Conservation (phyloP, 108 stramenopile species). For the Parietichytrium sp. region DNA sequence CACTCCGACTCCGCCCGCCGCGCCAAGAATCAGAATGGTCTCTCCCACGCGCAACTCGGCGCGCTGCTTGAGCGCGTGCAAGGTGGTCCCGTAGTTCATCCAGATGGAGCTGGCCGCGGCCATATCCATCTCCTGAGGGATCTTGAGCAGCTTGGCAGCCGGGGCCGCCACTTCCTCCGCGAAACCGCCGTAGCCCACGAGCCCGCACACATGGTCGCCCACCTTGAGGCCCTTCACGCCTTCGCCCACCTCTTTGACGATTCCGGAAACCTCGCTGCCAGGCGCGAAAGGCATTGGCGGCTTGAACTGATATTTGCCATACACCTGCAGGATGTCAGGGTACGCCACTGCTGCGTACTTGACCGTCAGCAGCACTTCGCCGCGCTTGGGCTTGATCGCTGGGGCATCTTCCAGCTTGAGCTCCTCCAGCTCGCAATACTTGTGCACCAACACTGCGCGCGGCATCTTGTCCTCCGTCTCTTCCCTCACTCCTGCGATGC, state of each 20-base stretch:
- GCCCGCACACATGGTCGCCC: conserved; percentile 50
- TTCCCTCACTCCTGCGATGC: too few species aligned
- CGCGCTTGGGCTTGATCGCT: background rate
- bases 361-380: background rate
- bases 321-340: conserved; percentile 42
- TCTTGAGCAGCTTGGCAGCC: conserved; percentile 3
- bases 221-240: conserved; percentile 47
- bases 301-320: conserved; percentile 53
- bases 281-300: conserved; percentile 51
- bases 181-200: conserved; percentile 48
- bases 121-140: conserved; percentile 47
- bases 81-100: conserved; percentile 50
- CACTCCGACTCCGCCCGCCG: conserved; percentile 53
- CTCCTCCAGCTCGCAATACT: conserved; percentile 8
- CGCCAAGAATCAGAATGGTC: conserved; percentile 51
- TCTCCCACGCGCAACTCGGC: conserved; percentile 44
- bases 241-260: conserved; percentile 46
- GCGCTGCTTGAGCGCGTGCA: conserved; percentile 49
- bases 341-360: background rate
- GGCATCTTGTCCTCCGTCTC: too few species aligned
- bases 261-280: conserved; percentile 48
- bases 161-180: conserved; percentile 46
- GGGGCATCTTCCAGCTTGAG: background rate
- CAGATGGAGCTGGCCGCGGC: conserved; percentile 45
- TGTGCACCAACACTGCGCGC: background rate